Base-by-base conservation (phyloP, 768 basidiomycete genomes). In the Strobilomyces dryophilus region DNA sequence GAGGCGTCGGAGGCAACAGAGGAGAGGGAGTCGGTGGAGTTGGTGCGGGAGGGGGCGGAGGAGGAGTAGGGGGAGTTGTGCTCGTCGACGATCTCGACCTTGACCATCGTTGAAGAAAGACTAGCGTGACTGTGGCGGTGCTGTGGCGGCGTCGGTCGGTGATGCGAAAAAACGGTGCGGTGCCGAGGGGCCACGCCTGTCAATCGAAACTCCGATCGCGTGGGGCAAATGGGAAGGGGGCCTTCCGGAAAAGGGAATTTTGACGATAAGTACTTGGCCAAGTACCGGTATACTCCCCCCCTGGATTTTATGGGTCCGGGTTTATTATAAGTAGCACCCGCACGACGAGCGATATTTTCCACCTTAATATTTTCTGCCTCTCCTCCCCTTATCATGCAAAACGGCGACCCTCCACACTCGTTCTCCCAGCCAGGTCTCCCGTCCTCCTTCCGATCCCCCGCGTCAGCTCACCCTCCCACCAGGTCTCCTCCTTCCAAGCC, bases 51-150 rank as follows among this genome's bases (percentile, higher is more conserved):
- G 2, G 87, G 88, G 6, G 88, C 80, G 40, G 84, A 69, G 43
- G 89, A 87, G 37, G 79, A 77, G 66, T 94, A 93, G 46, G 88
- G 89, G 1, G 86, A 89, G 58, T 71, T 71, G 51, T 87, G 88
- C 63, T 88, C 87, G 58, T 89, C 85, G 58, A 90, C 85, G 66
- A 90, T 89, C 74, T 92, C 84, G 61, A 97, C 90, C 62, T 93
- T 93, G 81, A 97, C 94, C 93, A 94, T 94, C 4, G 74, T 61
- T 71, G 56, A 54, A 31, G 18, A 29, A 27, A 40, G 20, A 29
- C 43, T 17, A 24, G 24, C 24, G 43, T 0, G 5, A 1, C 11
- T 41, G 55, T 62, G 60, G 62, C 62, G 29, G 58, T 57, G 62
- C 59, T 57, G 52, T 49, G 56, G 64, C 57, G 44, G 47, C 42